Base-by-base conservation (phyloP, 2,329 filamentous ascomycete species). In the Sarocladiaceae sp. region DNA sequence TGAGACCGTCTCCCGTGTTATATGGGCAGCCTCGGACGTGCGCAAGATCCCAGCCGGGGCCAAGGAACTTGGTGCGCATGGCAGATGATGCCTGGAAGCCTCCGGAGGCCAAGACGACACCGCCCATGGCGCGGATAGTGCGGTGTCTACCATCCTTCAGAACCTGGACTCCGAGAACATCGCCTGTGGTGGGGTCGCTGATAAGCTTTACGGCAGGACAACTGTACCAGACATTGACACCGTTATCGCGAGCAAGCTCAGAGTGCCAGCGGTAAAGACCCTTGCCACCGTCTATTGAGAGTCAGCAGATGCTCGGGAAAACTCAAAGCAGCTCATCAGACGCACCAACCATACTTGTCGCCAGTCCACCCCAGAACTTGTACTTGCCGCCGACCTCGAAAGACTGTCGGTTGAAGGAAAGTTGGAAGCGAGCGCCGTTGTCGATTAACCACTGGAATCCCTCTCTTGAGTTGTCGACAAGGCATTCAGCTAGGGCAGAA, bases 361-460 rank as follows among this genome's bases (percentile, higher is more conserved):
- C 68, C 55, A 85, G 59, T 0, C 81, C 81, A 10, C 82, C 82
- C 80, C 80, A 85, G 56, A 85, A 85, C 53, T 78, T 80, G 54
- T 71, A 70, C 23, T 73, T 64, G 1, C 75, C 78, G 42, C 76
- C 65, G n/a, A 83, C 70, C 46, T 79, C 66, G 55, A 82, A 85
- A 0, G 82, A 77, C 54, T 86, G 81, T 3, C 82, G 67, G 47
- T 83, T 78, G 58, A 84, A 84, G 2, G 71, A 75, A 3, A 85
- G 62, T 53, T 78, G 70, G 52, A 80, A 83, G 1, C 69, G 63
- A 2, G 81, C 61, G 0, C 79, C 79, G 32, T 76, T 67, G 37
- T 56, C 49, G 1, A 66, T 66, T 2, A 83, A 63, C 79, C 79
- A 82, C 51, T 73, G 70, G 6, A 80, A 59, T 0, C 74, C 60